Percentiles rank a stretch among this genome's conserved stretches.
Conservation (phyloP, 176 grass and related monocot species). For the Puya raimondii region DNA sequence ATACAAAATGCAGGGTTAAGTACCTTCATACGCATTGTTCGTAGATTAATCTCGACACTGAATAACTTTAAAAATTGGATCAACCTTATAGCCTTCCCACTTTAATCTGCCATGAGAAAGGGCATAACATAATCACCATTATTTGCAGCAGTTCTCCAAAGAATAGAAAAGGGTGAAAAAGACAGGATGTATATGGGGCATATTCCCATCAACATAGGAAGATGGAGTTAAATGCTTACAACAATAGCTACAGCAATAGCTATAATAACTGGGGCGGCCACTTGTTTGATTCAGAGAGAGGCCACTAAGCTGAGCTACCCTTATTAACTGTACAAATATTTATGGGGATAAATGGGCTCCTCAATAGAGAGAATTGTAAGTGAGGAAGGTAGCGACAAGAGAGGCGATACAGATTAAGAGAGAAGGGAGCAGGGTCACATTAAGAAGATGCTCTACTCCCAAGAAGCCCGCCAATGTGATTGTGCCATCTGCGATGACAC, state of each 20-base stretch:
- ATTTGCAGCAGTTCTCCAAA: too few relatives aligned
- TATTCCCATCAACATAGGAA: too few relatives aligned
- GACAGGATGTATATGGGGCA: too few relatives aligned
- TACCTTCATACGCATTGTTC: too few relatives aligned
- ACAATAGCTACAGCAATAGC: too few relatives aligned
- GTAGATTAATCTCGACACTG: background rate
- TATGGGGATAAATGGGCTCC: constrained; percentile 9
- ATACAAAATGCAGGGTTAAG: too few relatives aligned
- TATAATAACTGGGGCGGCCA: background rate
- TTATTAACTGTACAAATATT: background rate
- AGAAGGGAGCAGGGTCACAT: constrained; percentile 72
- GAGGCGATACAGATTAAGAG: constrained; percentile 74
- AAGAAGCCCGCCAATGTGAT: constrained; percentile 89
- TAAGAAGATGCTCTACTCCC: constrained; percentile 53
- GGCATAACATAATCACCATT: too few relatives aligned
- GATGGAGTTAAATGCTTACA: too few relatives aligned
- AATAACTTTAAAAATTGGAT: too few relatives aligned
- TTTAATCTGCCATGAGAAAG: too few relatives aligned
- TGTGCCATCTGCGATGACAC: constrained; percentile 71
- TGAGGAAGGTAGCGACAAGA: constrained; percentile 52
- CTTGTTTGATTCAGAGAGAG: background rate
- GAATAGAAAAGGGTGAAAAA: too few relatives aligned
- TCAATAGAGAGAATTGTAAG: constrained; percentile 77
- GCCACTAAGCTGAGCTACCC: background rate
- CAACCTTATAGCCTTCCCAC: too few relatives aligned